Base-by-base conservation (phyloP, 2,329 filamentous ascomycete species). In the Colletotrichum aenigma region DNA sequence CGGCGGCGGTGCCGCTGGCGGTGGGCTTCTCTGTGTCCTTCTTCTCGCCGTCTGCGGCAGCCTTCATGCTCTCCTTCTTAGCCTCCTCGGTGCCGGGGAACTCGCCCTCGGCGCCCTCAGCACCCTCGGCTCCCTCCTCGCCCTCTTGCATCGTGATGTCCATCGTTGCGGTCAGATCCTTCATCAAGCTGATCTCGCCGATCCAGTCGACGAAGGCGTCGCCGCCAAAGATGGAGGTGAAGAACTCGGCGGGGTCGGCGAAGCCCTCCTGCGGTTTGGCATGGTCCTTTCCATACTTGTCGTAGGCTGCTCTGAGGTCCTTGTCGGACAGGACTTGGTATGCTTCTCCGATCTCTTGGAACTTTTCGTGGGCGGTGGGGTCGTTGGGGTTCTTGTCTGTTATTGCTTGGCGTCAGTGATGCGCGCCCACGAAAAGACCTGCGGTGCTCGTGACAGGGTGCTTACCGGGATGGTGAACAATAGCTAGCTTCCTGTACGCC, bases 171-270 rank as follows among this genome's bases (percentile, higher is more conserved):
- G 96, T 98, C 70, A 99, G 90, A 82, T 99, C 97, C 88, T 98
- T 98, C 95, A 99, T 98, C 74, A 99, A 92, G 66, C 95, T 97
- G 80, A 99, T 98, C 89, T 99, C 97, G 79, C 97, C 97, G 82
- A 99, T 98, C 89, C 97, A 95, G 88, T 99, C 96, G 76, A 94
- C 89, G 82, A 99, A 99, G 15, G 96, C 96, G 81, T 98, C 96
- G 76, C 97, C 97, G 80, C 97, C 97, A 83, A 99, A 99, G 80
- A 99, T 99, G 89, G 96, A 97, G 81, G 94, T 94, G 87, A 99
- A 99, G 90, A 99, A 99, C 86, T 99, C 97, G 78, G 96, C 91
- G 2, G 97, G 97, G 84, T 99, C 97, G 88, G 95, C 95, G 84
- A 99, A 99, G 77, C 97, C 97, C 81, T 95, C 94, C 80, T 93